Evolutionary conservation across 331 rosid species (phyloP), one percentile per base, ranked within the genome.

Genomic region (Prunus yedoensis): DNA sequence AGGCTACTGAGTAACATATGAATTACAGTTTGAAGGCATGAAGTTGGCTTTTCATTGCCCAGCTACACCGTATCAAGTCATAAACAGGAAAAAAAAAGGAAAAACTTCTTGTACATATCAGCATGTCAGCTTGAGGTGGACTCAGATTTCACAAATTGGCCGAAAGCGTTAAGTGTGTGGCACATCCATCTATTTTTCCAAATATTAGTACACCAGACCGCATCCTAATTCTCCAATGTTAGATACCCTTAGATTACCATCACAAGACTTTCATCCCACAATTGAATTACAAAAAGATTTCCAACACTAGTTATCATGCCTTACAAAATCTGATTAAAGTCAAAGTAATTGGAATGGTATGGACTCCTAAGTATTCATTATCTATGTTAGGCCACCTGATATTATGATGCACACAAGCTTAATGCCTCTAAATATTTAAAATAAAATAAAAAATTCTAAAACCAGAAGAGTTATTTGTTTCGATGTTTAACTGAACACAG

Each of bases 261-360:
- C 41, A 59, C 57, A 45, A 25, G 58, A 60, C 68, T 60, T 73
- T 59, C 27, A 41, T 13, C 70, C 70, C 41, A n/a, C 47, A 73
- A 59, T 47, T 18, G 77, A 11, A 28, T 60, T 38, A 60, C 59
- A 46, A 15, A 59, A 20, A 11, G 18, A 58, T 25, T 60, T 73
- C 59, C 25, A 72, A 43, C 51, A 58, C 56, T 11, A 35, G 27
- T 56, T 23, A 43, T 13, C 76, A 11, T 28, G 51, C 64, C 46
- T 10, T 23, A 1, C 18, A 57, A 41, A 4, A 21, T 21, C 23
- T 2, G 10, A 14, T 41, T 41, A 4, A 16, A 57, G 4, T 38
- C 8, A 7, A 13, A 71, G 8, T 5, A 66, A 45, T 66, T 3
- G 16, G 35, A 66, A 49, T 0, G 12, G 54, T 14, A 66, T 14